These are phyloP conservation scores for Diddensiella transvaalensis DNA, from an alignment of 805 yeast species.

Conservation along the genomic window DNA sequence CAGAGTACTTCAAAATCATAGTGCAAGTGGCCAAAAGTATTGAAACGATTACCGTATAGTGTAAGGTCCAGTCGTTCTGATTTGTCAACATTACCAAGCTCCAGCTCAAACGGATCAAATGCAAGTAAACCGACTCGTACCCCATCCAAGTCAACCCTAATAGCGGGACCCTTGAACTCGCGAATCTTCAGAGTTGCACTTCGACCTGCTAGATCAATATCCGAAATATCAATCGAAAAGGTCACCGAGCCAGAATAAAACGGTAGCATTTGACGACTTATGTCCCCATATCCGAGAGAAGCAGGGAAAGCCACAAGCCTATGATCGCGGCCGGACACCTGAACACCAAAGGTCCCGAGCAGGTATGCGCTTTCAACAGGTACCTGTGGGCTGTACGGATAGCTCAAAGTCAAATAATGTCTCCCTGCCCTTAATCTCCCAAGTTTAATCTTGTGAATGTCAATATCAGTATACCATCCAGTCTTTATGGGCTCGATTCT, in stretches of 20 bases:
- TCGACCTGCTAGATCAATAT: neutral
- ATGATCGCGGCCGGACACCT: neutral
- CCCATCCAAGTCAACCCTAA: slow-evolving; percentile 3
- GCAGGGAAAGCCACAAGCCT: neutral
- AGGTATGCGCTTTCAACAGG: slow-evolving; percentile 7
- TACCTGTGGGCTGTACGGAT: neutral
- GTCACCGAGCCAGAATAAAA: slow-evolving; percentile 6
- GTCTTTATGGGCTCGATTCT: neutral
- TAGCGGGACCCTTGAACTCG: neutral
- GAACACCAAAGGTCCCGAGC: slow-evolving; percentile 9
- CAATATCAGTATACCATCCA: slow-evolving; percentile 4
- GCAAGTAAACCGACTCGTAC: neutral
- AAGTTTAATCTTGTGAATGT: neutral
- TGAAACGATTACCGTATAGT: slow-evolving; percentile 4
- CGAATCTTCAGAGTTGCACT: neutral
- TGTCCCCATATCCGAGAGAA: slow-evolving; percentile 5
- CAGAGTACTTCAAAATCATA: neutral
- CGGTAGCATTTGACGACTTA: slow-evolving; percentile 5
- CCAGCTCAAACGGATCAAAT: neutral
- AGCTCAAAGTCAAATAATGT: neutral
- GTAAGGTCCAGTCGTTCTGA: neutral
- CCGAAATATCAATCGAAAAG: neutral
- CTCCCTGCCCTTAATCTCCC: neutral
- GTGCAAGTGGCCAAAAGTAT: slow-evolving; percentile 6
- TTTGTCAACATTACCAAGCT: neutral